Conservation (phyloP, 805 yeast species). For the Pichia manshurica region DNA sequence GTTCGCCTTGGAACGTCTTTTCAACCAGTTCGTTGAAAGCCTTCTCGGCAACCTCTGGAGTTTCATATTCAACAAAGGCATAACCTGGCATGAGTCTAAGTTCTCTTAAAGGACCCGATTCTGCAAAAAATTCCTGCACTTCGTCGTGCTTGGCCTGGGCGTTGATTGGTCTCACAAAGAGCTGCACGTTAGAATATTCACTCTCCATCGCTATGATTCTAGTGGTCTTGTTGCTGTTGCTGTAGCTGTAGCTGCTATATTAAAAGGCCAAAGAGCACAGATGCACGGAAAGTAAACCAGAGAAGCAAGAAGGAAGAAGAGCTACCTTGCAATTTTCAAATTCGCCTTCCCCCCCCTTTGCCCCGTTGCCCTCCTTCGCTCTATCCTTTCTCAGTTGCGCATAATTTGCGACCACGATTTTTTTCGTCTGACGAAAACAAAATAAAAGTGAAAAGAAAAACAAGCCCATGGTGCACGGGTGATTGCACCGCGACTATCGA, state of each 20-base stretch:
- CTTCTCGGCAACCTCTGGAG: constrained; percentile 46
- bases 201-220: constrained; percentile 11
- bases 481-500: too few relatives aligned
- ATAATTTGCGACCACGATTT: too few relatives aligned
- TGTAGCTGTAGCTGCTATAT: too few relatives aligned
- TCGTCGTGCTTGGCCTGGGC: constrained; percentile 40
- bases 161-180: constrained; percentile 35
- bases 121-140: constrained; percentile 61
- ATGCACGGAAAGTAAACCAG: too few relatives aligned
- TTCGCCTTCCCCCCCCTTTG: neutral
- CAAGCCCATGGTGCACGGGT: too few relatives aligned
- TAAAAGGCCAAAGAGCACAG: neutral
- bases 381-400: too few relatives aligned
- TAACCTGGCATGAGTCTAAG: constrained; percentile 73
- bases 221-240: too few relatives aligned
- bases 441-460: too few relatives aligned
- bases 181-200: constrained; percentile 33
- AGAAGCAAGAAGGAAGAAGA: too few relatives aligned
- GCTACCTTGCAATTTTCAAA: neutral
- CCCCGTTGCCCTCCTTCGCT: neutral
- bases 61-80: constrained; percentile 84
- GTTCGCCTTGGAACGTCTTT: constrained; percentile 44
- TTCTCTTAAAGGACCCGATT: constrained; percentile 62
- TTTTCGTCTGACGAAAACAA: too few relatives aligned
- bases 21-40: constrained; percentile 44